Conservation (phyloP, 2,329 filamentous ascomycete species). For the Cladobotryum protrusum region DNA sequence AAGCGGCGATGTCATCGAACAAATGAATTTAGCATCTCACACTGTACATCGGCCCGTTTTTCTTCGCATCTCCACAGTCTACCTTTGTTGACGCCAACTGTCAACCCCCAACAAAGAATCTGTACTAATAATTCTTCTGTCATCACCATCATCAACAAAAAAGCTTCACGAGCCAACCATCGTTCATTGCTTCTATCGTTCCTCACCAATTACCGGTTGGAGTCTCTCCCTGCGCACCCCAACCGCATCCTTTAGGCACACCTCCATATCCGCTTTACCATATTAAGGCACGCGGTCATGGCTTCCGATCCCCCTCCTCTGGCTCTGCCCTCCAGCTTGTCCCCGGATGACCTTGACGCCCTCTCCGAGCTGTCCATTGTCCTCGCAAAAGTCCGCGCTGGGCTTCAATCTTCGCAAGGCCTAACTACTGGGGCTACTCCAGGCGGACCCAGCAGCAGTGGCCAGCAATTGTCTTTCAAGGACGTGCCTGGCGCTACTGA, state of each 20-base stretch:
- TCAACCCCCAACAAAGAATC: slow-evolving; percentile 1
- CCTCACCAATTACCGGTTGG: no score
- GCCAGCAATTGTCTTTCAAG: slow-evolving; percentile 50
- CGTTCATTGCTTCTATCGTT: not conserved
- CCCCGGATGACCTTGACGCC: slow-evolving; percentile 78
- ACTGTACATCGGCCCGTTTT: slow-evolving; percentile 9
- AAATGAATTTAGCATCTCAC: not conserved
- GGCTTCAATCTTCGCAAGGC: slow-evolving; percentile 35
- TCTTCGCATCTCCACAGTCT: not conserved
- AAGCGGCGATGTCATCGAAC: no score
- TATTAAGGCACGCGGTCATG: slow-evolving; percentile 8
- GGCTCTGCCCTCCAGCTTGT: slow-evolving; percentile 57
- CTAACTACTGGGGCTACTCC: slow-evolving; percentile 34
- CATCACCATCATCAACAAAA: slow-evolving; percentile 2
- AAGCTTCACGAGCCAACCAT: slow-evolving; percentile 4
- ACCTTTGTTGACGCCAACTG: slow-evolving; percentile 2
- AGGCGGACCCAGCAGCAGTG: slow-evolving; percentile 26
- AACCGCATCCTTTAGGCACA: no score
- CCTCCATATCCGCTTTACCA: no score
- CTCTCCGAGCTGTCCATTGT: slow-evolving; percentile 75
- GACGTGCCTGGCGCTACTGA: slow-evolving; percentile 75
- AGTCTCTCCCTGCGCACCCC: no score
- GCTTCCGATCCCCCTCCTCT: slow-evolving; percentile 37
- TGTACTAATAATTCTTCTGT: not conserved
- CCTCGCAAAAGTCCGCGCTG: slow-evolving; percentile 63